Percentiles rank a stretch among this genome's conserved stretches.
Evolutionary conservation across 768 basidiomycete genomes (phyloP).

Genomic region (Leucocoprinus birnbaumii): DNA sequence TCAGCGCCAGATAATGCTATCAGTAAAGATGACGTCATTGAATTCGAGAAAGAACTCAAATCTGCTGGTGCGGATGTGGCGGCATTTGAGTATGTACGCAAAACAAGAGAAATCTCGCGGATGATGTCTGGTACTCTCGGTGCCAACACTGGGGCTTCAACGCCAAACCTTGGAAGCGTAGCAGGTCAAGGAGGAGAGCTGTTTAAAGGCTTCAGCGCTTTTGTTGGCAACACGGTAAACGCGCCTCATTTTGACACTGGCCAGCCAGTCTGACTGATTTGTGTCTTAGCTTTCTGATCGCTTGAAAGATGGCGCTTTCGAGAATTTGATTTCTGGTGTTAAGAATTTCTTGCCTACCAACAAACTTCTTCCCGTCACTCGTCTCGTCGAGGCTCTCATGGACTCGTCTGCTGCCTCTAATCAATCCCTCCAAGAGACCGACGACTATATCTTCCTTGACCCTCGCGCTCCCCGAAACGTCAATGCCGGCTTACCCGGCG

Average conservation of each 20-base stretch:
- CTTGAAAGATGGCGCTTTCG: conserved; percentile 92
- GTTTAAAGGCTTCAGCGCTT: conserved; percentile 88
- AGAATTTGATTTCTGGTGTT: conserved; percentile 95
- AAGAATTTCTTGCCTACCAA: conserved; percentile 97
- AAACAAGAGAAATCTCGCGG: conserved; percentile 85
- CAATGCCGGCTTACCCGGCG: conserved; percentile 50
- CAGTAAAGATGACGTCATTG: conserved; percentile 83
- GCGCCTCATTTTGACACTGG: conserved; percentile 19
- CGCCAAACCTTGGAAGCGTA: conserved; percentile 60
- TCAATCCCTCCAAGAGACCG: conserved; percentile 93
- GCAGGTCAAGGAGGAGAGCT: conserved; percentile 78
- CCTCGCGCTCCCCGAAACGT: conserved; percentile 73
- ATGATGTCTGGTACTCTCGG: conserved; percentile 70
- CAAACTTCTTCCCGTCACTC: conserved; percentile 89
- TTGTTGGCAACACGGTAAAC: conserved; percentile 80
- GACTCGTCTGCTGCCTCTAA: conserved; percentile 93
- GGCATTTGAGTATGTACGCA: conserved; percentile 91
- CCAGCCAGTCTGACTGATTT: background rate
- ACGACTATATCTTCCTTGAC: conserved; percentile 94
- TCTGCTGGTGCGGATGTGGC: conserved; percentile 74
- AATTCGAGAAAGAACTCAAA: conserved; percentile 86
- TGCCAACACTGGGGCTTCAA: conserved; percentile 28
- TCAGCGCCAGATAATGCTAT: conserved; percentile 79
- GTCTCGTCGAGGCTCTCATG: conserved; percentile 95
- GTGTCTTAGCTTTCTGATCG: conserved; percentile 78